These are phyloP conservation scores for Pichia sp. DNA, from an alignment of 1,139 yeast genomes.

Conservation along the genomic window DNA sequence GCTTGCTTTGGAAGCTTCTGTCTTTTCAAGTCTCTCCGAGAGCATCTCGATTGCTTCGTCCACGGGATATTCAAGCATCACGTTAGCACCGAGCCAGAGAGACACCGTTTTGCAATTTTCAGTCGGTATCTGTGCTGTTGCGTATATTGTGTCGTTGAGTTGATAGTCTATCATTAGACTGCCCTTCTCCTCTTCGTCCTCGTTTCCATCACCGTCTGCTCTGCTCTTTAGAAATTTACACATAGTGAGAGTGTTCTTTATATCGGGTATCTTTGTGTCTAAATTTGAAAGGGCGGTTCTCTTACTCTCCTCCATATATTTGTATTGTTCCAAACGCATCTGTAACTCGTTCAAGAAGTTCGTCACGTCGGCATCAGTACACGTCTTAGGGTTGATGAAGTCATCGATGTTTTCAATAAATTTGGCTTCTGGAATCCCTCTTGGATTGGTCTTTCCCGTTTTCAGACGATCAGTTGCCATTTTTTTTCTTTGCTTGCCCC, in stretches of 20 bases:
- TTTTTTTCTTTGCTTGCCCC: background rate
- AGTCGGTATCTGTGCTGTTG: conserved; percentile 70
- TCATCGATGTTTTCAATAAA: conserved; percentile 83
- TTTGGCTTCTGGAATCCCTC: conserved; percentile 97
- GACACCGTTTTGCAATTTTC: conserved; percentile 54
- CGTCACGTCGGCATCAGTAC: conserved; percentile 33
- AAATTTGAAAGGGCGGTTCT: conserved; percentile 63
- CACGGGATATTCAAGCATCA: conserved; percentile 91
- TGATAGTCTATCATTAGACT: conserved; percentile 74
- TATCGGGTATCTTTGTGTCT: conserved; percentile 80
- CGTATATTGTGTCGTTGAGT: conserved; percentile 85
- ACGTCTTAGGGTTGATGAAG: conserved; percentile 70
- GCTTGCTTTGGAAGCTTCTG: conserved; percentile 52
- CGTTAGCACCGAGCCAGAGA: conserved; percentile 96
- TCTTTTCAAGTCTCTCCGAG: conserved; percentile 56
- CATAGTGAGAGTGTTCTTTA: conserved; percentile 74
- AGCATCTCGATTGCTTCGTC: conserved; percentile 79
- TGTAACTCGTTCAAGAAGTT: conserved; percentile 32
- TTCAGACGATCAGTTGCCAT: conserved; percentile 32
- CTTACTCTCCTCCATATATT: conserved; percentile 62
- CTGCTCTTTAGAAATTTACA: conserved; percentile 56
- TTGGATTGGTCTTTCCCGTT: conserved; percentile 62
- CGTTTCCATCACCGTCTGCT: conserved; percentile 32
- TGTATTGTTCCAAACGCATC: conserved; percentile 33
- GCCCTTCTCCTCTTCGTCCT: conserved; percentile 34